Conservation (phyloP, 164 flowering plant species). For the Chimonanthus praecox region DNA sequence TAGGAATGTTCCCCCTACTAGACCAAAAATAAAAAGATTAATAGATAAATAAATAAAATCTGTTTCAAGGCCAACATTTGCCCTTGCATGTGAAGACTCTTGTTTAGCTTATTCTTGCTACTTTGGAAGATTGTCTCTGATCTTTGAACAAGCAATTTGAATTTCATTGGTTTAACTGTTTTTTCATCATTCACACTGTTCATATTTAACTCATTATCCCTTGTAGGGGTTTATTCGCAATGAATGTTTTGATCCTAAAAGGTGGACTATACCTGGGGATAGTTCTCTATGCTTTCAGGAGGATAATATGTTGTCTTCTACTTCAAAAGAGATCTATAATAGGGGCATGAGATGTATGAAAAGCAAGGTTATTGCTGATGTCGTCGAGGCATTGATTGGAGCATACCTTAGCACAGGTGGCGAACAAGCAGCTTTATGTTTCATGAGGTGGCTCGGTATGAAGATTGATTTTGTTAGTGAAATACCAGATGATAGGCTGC, state of each 20-base stretch:
- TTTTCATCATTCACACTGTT: not conserved
- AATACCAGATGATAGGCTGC: slow-evolving; percentile 27
- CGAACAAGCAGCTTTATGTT: slow-evolving; percentile 53
- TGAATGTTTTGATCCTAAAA: slow-evolving; percentile 55
- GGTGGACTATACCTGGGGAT: slow-evolving; percentile 62
- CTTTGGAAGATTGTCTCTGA: not conserved
- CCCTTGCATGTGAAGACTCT: too few species aligned
- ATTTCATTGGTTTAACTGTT: not conserved
- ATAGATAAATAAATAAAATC: too few species aligned
- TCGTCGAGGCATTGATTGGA: slow-evolving; percentile 80
- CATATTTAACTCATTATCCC: not conserved
- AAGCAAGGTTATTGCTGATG: slow-evolving; percentile 70
- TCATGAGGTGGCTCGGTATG: slow-evolving; percentile 79
- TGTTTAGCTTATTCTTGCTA: not conserved
- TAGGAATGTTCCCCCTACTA: too few species aligned
- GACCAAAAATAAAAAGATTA: too few species aligned
- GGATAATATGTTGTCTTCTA: slow-evolving; percentile 27
- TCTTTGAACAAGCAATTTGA: not conserved
- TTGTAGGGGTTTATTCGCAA: slow-evolving; percentile 72
- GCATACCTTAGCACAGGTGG: slow-evolving; percentile 69
- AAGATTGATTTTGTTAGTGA: slow-evolving; percentile 32
- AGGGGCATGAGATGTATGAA: slow-evolving; percentile 38
- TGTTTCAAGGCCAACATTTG: too few species aligned
- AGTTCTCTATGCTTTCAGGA: slow-evolving; percentile 12
- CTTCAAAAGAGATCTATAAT: slow-evolving; percentile 30